Evolutionary conservation across 2,329 filamentous ascomycete genomes (phyloP).

Genomic region (Pezicula neosporulosa): DNA sequence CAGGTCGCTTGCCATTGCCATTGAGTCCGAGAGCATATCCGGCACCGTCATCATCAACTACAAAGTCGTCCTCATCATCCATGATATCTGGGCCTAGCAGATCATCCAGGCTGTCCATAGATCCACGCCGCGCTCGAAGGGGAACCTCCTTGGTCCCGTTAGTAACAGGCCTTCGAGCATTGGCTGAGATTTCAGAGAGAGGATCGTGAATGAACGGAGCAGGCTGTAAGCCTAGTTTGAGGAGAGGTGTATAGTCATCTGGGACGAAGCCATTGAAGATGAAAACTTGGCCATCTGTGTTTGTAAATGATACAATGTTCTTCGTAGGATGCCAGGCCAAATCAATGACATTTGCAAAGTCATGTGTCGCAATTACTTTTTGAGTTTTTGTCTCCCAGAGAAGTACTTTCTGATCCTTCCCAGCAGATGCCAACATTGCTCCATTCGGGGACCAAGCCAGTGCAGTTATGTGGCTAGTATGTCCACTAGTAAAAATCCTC

Average conservation of each 20-base stretch:
- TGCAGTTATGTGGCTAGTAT: constrained; percentile 81
- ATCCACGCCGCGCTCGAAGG: constrained; percentile 52
- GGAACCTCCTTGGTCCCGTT: constrained; percentile 53
- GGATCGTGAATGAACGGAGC: constrained; percentile 86
- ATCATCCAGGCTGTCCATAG: constrained; percentile 76
- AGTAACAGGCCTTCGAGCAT: constrained; percentile 51
- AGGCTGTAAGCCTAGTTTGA: constrained; percentile 62
- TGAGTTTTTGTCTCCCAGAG: constrained; percentile 92
- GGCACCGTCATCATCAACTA: constrained; percentile 91
- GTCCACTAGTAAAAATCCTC: constrained; percentile 72
- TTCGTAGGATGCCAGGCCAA: constrained; percentile 87
- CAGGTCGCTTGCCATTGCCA: constrained; percentile 64
- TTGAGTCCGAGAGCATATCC: constrained; percentile 67
- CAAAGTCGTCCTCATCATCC: constrained; percentile 68
- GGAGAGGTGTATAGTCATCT: constrained; percentile 51
- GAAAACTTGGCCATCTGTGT: constrained; percentile 87
- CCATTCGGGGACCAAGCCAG: constrained; percentile 94
- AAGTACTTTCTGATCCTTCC: constrained; percentile 64
- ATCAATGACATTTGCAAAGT: constrained; percentile 81
- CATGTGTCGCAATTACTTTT: constrained; percentile 71
- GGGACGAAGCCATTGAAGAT: constrained; percentile 74
- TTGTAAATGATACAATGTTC: constrained; percentile 89
- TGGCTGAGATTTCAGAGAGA: constrained; percentile 64
- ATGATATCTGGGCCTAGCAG: constrained; percentile 62
- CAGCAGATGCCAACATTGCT: constrained; percentile 72